Evolutionary conservation across 2,329 filamentous ascomycete species (phyloP), one percentile per base, ranked within the genome.

Genomic region (Epichloe gansuensis): DNA sequence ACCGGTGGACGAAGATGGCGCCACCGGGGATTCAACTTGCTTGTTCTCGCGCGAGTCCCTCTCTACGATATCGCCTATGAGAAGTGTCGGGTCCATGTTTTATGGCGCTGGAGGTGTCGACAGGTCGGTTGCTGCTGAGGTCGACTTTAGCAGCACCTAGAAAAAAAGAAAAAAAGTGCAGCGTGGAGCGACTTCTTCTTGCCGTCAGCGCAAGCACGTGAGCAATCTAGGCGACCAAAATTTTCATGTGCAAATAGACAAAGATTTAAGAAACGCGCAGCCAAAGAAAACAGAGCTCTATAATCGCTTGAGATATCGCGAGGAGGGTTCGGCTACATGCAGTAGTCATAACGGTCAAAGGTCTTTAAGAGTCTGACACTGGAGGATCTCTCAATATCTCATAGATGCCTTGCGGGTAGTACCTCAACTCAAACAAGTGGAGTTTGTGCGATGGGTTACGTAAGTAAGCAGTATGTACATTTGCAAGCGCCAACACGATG

Each of bases 1-100:
- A 1, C 93, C 93, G 12, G 80, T 82, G 4, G 74, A 68, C 2
- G 69, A 66, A 31, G 62, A 55, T 37, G 63, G 56, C 21, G 74
- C 71, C 9, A 72, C 69, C 50, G 79, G 80, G 42, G 80, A 71
- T 46, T 76, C 75, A 13, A 85, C 83, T 4, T 86, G 76, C 57
- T 80, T 83, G 23, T 81, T 74, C 25, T 74, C 68, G 13, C 73
- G 68, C 28, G 79, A 69, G 45, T 81, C 77, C 56, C 87, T 85
- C 71, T 97, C 91, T 61, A 86, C 77, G 57, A 97, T 82, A 59
- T 96, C 91, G 52, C 79, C 78, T 44, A 94, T 74, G 42, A 85
- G 74, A 43, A 86, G 78, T 21, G 69, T 67, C n/a, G 68, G 60
- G 42, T 70, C 66, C 68, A 71, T 71, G 54, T 42, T 50, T 52